Percentiles rank a stretch among this genome's conserved stretches.
These are phyloP conservation scores for Elongisporangium prolatum DNA, from an alignment of 352 stramenopile genomes.

Conservation along the genomic window DNA sequence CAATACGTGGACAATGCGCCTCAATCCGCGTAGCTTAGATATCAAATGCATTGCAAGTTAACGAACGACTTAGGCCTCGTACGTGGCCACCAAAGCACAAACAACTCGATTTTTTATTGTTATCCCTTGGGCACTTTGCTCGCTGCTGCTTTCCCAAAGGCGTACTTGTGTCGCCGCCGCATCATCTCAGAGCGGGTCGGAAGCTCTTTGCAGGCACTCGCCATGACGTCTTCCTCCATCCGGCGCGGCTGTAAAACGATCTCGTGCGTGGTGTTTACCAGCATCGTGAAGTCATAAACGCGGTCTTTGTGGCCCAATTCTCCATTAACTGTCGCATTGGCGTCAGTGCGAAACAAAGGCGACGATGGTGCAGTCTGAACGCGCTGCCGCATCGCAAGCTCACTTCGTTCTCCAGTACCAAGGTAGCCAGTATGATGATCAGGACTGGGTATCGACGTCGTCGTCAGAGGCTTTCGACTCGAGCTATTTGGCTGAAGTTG, in stretches of 20 bases:
- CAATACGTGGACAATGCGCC: conserved; percentile 22
- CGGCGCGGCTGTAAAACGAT: conserved; percentile 25
- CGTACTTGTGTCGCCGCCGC: conserved; percentile 43
- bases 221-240: conserved; percentile 17
- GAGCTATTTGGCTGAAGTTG: not conserved
- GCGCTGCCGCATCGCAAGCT: conserved; percentile 7
- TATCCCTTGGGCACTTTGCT: not conserved
- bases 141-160: conserved; percentile 20
- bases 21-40: not conserved
- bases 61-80: too few relatives aligned
- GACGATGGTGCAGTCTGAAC: conserved; percentile 4
- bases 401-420: not conserved
- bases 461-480: not conserved
- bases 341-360: not conserved
- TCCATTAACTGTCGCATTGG: not conserved
- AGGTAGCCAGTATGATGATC: not conserved
- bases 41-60: too few relatives aligned
- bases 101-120: too few relatives aligned
- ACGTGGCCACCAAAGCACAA: too few relatives aligned
- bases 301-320: not conserved
- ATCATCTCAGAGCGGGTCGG: conserved; percentile 52
- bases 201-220: conserved; percentile 9
- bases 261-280: conserved; percentile 42
- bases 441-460: not conserved
- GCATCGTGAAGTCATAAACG: conserved; percentile 35